Base-by-base conservation (phyloP, 208 protist species). In the Wallacemonas rigidus region DNA sequence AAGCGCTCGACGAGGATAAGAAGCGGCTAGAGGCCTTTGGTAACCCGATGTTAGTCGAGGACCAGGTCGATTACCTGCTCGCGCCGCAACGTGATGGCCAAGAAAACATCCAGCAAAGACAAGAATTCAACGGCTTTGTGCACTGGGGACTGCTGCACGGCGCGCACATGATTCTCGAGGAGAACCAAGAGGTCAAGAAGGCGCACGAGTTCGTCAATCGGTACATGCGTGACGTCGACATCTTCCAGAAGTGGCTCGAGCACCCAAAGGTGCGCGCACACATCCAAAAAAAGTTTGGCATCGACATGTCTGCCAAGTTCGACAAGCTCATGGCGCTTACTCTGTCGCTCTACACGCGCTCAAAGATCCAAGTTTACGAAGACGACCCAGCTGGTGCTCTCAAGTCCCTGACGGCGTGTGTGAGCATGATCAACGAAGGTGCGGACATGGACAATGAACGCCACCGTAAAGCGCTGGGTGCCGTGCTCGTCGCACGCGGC, bases 241-340 rank as follows among this genome's bases (percentile, higher is more conserved):
- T 96, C n/a, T 96, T 96, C 68, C 77, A 91, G 74, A 92, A 93
- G 80, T 96, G 91, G 89, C 82, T 96, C 54, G 87, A 94, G 77
- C 91, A 96, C 70, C 88, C 88, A 38, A 96, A 96, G 64, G 91
- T 96, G 79, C 82, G 85, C n/a, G 78, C 85, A 41, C 91, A 96
- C 80, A 90, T 96, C 60, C 74, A 93, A 67, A 91, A 90, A 67
- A 96, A 96, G 75, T 93, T 96, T 70, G 86, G 88, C 26, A 74
- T 94, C 35, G 88, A 94, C 69, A 91, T 94, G 85, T 71, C 79
- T 51, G 88, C 84, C 56, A 94, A 96, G 80, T 96, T 88, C 61
- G 91, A 96, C 70, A 92, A 93, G 73, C 76, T 92, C 41, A 96
- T 96, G 91, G 88, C 74, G 14, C 82, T 96, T 55, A 91, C 88